Evolutionary conservation across 495 filamentous ascomycete species (phyloP).

Genomic region (Evernia prunastri): DNA sequence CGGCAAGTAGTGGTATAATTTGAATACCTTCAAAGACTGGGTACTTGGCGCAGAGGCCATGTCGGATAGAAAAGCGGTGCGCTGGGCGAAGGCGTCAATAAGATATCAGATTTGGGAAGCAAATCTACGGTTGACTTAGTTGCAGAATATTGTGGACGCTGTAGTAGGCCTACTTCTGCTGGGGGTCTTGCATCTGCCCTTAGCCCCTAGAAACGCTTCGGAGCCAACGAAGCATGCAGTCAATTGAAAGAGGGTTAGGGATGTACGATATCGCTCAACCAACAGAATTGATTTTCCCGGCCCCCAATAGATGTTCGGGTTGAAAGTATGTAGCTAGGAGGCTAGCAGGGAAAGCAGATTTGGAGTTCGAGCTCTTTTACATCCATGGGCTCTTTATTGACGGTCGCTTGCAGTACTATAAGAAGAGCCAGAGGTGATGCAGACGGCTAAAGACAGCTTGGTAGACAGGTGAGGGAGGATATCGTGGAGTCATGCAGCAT

Average conservation of each 20-base stretch:
- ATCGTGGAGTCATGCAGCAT: not conserved
- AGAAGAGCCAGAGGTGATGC: not conserved
- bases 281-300: not conserved
- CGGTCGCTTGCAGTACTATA: not conserved
- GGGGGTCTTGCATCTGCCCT: not conserved
- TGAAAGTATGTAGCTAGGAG: not conserved
- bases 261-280: not conserved
- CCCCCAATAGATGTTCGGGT: not conserved
- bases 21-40: conserved; percentile 66
- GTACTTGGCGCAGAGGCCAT: conserved; percentile 65
- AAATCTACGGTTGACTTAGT: not conserved
- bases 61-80: not conserved
- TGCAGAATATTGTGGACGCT: not conserved
- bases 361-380: not conserved
- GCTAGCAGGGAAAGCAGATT: not conserved
- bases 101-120: not conserved
- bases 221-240: not conserved
- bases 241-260: not conserved
- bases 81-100: not conserved
- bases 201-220: not conserved
- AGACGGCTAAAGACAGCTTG: not conserved
- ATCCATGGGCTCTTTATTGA: not conserved
- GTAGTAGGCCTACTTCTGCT: not conserved
- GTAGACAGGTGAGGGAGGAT: not conserved
- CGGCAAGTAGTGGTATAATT: not conserved